These are phyloP conservation scores for Curvularia sp. DNA, from an alignment of 2,329 filamentous ascomycete genomes.

Conservation along the genomic window DNA sequence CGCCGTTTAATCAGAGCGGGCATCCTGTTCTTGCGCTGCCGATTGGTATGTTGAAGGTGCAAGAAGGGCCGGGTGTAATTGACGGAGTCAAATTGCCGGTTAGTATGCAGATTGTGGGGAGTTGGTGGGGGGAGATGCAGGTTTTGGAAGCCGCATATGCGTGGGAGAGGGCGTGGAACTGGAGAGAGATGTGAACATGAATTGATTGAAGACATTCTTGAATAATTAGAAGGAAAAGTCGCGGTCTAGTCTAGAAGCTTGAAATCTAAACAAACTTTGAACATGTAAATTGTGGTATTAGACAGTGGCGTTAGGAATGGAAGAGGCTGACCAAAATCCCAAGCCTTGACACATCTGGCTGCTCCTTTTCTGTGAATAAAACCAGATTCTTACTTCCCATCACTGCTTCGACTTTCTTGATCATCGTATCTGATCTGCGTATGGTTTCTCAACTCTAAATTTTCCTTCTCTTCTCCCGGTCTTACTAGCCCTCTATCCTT, in stretches of 20 bases:
- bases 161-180: constrained; percentile 58
- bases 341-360: neutral
- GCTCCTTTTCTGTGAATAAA: neutral
- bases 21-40: constrained; percentile 64
- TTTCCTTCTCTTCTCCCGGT: constrained; percentile 23
- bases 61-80: constrained; percentile 46
- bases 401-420: neutral
- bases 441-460: neutral
- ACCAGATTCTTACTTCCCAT: neutral
- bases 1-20: constrained; percentile 64
- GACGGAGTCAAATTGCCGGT: constrained; percentile 54
- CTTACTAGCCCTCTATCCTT: constrained; percentile 55
- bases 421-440: neutral
- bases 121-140: constrained; percentile 59
- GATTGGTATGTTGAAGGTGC: constrained; percentile 55
- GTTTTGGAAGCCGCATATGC: constrained; percentile 56
- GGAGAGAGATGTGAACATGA: constrained; percentile 44
- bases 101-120: constrained; percentile 64
- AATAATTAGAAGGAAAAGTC: neutral
- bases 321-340: neutral
- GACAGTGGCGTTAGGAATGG: neutral
- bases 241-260: neutral
- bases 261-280: neutral
- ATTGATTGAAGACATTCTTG: neutral
- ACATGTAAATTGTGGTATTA: neutral